These are phyloP conservation scores for Inonotus hispidus DNA, from an alignment of 1,284 basidiomycete species.

Conservation along the genomic window DNA sequence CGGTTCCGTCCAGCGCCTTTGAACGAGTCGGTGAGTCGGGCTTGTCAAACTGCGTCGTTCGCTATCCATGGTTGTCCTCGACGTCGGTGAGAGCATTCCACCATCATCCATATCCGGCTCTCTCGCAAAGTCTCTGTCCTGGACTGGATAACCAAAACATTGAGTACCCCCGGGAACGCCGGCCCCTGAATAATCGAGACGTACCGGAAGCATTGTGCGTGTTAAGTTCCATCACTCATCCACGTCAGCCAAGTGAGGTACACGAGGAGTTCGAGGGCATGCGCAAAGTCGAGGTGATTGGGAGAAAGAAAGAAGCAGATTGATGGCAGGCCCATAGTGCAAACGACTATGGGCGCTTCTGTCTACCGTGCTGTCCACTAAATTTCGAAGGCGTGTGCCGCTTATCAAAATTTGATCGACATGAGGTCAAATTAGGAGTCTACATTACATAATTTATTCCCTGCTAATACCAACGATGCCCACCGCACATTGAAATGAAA, in stretches of 20 bases:
- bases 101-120: background rate
- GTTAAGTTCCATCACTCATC: background rate
- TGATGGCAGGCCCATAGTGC: background rate
- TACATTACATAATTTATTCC: no score
- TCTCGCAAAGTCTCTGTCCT: background rate
- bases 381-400: background rate
- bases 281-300: background rate
- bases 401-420: background rate
- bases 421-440: no score
- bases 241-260: background rate
- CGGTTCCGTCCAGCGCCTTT: background rate
- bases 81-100: background rate
- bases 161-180: background rate
- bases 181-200: background rate
- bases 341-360: background rate
- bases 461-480: no score
- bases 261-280: background rate
- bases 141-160: background rate
- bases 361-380: background rate
- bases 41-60: slow-evolving; percentile 7
- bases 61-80: background rate
- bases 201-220: background rate
- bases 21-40: background rate
- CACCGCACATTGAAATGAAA: no score
- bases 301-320: background rate